These are phyloP conservation scores for Auricularia cornea DNA, from an alignment of 768 basidiomycete genomes.

Conservation along the genomic window DNA sequence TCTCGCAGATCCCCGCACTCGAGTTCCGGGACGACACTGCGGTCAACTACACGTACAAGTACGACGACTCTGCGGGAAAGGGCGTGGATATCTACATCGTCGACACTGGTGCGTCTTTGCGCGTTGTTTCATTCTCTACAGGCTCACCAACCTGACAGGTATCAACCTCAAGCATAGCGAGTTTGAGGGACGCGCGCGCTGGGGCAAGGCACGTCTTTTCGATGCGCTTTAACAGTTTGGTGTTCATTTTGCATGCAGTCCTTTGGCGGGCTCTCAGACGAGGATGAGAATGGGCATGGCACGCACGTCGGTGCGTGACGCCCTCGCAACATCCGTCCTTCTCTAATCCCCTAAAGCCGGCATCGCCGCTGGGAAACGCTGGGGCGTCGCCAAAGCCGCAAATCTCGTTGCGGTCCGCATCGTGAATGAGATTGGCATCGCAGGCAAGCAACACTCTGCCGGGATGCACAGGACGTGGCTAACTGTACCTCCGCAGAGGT, in stretches of 20 bases:
- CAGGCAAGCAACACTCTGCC: constrained; percentile 17
- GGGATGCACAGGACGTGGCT: too few relatives aligned
- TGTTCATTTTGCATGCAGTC: too few relatives aligned
- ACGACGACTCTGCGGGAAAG: neutral
- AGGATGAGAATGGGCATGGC: constrained; percentile 29
- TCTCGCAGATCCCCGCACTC: neutral
- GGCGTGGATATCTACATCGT: constrained; percentile 6
- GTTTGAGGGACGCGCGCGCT: constrained; percentile 37
- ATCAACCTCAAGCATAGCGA: constrained; percentile 16
- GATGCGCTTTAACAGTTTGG: too few relatives aligned
- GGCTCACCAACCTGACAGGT: too few relatives aligned
- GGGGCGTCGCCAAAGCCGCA: constrained; percentile 93
- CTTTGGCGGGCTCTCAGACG: constrained; percentile 7
- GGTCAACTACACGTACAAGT: constrained; percentile 21
- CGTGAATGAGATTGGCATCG: constrained; percentile 18
- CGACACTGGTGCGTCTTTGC: constrained; percentile 2
- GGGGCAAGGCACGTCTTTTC: too few relatives aligned
- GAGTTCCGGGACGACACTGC: neutral
- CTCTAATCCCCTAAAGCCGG: too few relatives aligned
- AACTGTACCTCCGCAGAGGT: too few relatives aligned
- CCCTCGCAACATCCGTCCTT: too few relatives aligned
- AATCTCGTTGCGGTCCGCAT: constrained; percentile 64
- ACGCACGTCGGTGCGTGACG: constrained; percentile 22
- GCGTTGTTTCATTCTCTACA: too few relatives aligned
- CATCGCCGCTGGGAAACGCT: constrained; percentile 87